These are phyloP conservation scores for Rhodotorula babjevae DNA, from an alignment of 768 basidiomycete genomes.

Conservation along the genomic window DNA sequence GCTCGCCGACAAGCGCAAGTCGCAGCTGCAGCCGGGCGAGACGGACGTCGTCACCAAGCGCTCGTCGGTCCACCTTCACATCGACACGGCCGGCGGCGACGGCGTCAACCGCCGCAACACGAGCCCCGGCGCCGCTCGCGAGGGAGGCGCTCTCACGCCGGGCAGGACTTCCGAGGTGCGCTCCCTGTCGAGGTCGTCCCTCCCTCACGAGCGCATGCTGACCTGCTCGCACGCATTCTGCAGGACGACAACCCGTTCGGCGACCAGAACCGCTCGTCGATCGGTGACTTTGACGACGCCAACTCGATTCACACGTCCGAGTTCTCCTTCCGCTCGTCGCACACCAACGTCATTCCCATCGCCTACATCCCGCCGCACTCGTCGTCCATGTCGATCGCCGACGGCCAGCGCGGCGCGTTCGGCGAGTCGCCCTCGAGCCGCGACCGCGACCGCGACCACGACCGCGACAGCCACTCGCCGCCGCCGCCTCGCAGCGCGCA, in stretches of 20 bases:
- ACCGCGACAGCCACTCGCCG: background rate
- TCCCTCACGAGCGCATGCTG: background rate
- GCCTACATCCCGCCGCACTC: conserved; percentile 45
- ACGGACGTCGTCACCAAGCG: conserved; percentile 18
- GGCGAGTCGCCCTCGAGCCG: conserved; percentile 6
- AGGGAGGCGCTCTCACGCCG: conserved; percentile 7
- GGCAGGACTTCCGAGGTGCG: conserved; percentile 26
- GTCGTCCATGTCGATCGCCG: conserved; percentile 35
- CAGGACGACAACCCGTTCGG: conserved; percentile 40
- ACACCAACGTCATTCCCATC: conserved; percentile 44
- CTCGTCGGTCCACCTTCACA: conserved; percentile 28
- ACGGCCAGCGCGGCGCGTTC: conserved; percentile 24
- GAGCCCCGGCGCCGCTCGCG: background rate
- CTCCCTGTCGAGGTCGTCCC: background rate
- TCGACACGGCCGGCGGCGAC: background rate
- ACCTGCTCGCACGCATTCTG: background rate
- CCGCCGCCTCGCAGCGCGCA: background rate
- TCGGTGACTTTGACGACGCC: conserved; percentile 28
- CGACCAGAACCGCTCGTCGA: conserved; percentile 39
- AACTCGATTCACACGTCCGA: conserved; percentile 37
- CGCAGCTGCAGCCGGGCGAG: background rate
- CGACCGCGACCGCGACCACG: background rate
- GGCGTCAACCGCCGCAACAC: conserved; percentile 8
- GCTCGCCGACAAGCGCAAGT: conserved; percentile 10
- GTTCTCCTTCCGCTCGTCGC: conserved; percentile 44